Base-by-base conservation (phyloP, 352 stramenopile species). In the Elongisporangium undulatum region DNA sequence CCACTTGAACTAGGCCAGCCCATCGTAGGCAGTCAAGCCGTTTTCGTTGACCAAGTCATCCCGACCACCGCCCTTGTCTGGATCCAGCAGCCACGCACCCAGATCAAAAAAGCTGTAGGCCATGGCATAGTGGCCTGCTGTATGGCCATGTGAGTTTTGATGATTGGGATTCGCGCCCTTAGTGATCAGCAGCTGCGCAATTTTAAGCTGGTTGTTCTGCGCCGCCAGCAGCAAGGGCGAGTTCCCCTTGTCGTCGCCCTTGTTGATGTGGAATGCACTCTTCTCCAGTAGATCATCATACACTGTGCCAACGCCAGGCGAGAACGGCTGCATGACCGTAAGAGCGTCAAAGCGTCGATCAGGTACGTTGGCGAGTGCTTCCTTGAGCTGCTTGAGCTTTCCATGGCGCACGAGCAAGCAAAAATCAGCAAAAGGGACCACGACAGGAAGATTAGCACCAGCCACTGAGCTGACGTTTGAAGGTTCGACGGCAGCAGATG, bases 61-160 rank as follows among this genome's bases (percentile, higher is more conserved):
- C 67, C 90, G 74, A 61, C 90, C 61, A 70, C 94, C 71, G 62
- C 94, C 74, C 79, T 95, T 90, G 15, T 90, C 80, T 0, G 83
- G 83, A 34, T 94, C 84, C 58, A 98, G 77, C 16, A 98, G 74
- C 75, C 87, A 97, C 72, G 96, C 92, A 29, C 85, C 90, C 19
- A 97, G 62, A 68, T 98, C 94, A 63, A 92, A 92, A 69, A 92
- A 92, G 71, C 75, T 92, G 74, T 96, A 97, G 16, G 85, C 80
- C 82, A 98, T 95, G 23, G 94, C 94, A 70, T 97, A 98, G 66
- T 98, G 93, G 41, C 97, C 82, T 0, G 92, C 77, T 1, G 93
- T 98, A 64, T 98, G 96, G 24, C 93, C 94, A 49, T 82, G 58
- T 64, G 85, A 76, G 71, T 98, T 97, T 55, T 92, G 78, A 59